A percentile compares a stretch with the other conserved stretches of the same genome.
Evolutionary conservation across 257 asterid genomes (phyloP).

Genomic region (Cordia subcordata): DNA sequence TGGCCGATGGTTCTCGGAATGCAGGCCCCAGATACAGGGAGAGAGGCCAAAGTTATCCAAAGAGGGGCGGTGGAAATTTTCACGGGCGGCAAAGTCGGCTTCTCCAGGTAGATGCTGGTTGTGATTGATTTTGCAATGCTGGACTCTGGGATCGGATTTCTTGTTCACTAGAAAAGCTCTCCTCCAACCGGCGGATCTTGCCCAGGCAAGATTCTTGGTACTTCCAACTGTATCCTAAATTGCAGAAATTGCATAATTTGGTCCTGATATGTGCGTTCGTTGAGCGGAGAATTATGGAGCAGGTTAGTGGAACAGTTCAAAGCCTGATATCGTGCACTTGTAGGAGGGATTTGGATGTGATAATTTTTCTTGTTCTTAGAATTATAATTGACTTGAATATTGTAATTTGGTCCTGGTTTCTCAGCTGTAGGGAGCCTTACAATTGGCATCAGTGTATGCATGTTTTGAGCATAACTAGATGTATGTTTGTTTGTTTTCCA

Average conservation of each 20-base stretch:
- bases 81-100: conserved; percentile 48
- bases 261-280: conserved; percentile 5
- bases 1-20: conserved; percentile 36
- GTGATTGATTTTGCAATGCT: conserved; percentile 7
- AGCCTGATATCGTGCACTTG: neutral
- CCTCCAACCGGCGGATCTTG: conserved; percentile 23
- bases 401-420: neutral
- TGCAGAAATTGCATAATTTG: conserved; percentile 16
- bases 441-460: neutral
- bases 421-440: neutral
- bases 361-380: conserved; percentile 5
- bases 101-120: conserved; percentile 25
- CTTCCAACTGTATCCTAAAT: conserved; percentile 18
- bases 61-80: conserved; percentile 52
- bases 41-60: conserved; percentile 51
- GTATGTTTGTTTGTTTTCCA: too few species aligned
- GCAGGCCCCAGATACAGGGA: conserved; percentile 52
- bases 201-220: conserved; percentile 30
- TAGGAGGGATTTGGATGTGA: neutral
- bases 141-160: neutral
- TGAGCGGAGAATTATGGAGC: neutral
- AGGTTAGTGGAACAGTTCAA: neutral
- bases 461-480: neutral
- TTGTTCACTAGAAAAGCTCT: conserved; percentile 3
- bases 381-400: neutral